Base-by-base conservation (phyloP, 1,284 basidiomycete genomes). In the Rhodotorula sp. region DNA sequence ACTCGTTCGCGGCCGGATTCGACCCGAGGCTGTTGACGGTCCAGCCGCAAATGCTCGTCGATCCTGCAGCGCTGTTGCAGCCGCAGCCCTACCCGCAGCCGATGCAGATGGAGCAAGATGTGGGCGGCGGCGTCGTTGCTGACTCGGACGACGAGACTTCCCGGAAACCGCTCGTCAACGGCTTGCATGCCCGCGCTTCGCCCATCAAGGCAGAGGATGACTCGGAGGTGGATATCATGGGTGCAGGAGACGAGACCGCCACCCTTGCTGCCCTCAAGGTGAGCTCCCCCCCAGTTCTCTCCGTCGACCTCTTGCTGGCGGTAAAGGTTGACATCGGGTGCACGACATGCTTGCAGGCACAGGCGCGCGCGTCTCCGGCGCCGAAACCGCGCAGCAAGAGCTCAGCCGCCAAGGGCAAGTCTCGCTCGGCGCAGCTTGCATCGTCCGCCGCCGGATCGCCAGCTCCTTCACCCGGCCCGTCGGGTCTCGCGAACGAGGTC, bases 391-490 rank as follows among this genome's bases (percentile, higher is more conserved):
- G 59, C 7, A n/a, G 23, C 18, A 57, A 58, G n/a, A 8, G 31
- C 14, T 34, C 54, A 3, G 29, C 49, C 0, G 5, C 57, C 43
- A 66, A 71, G 43, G 23, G 51, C 10, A 67, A 64, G n/a, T 20
- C 65, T 3, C 59, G 60, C 47, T 29, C 54, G 20, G 29, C 48
- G 5, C 64, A 67, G 14, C 46, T 67, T 6, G 21, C 65, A 6
- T 71, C 70, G 0, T 49, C 34, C 26, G 65, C 16, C 15, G 54
- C 56, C 12, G 56, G 65, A 7, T 67, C 70, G 2, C 70, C 70
- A 21, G 70, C 70, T 5, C 70, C 70, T 20, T 71, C 70, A 1
- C 70, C 70, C 34, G 65, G 62, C 7, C 70, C 70, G 0, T 60
- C 70, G 14, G 29, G 65, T 8, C 62, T 71, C 31, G 58, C 70